Evolutionary conservation across 306 rosid species (phyloP).

Genomic region (Lathyrus aphaca): DNA sequence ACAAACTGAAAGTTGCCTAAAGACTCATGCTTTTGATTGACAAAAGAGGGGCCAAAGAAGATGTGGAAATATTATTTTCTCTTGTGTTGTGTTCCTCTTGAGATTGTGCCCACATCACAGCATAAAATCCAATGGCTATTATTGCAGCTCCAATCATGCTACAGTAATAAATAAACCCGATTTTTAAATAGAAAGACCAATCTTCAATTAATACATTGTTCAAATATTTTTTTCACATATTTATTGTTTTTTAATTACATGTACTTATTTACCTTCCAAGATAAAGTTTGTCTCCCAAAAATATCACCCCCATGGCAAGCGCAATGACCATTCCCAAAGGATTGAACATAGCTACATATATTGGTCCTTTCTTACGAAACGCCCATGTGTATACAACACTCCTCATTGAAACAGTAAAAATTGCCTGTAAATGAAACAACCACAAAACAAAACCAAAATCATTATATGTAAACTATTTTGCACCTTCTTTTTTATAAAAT

Average conservation of each 20-base stretch:
- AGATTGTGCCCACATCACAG: constrained; percentile 54
- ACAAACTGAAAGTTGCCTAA: too few relatives aligned
- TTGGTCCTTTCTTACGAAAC: constrained; percentile 52
- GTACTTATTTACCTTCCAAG: constrained; percentile 49
- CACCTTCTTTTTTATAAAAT: background rate
- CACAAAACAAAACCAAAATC: background rate
- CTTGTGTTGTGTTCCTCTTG: constrained; percentile 40
- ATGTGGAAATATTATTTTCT: constrained; percentile 9
- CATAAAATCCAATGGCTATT: constrained; percentile 56
- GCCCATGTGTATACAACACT: constrained; percentile 43
- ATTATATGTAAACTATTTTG: too few relatives aligned
- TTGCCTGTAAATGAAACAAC: constrained; percentile 45
- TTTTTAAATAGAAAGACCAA: background rate
- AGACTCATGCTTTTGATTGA: too few relatives aligned
- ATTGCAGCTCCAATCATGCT: constrained; percentile 50
- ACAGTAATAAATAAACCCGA: background rate
- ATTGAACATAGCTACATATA: constrained; percentile 52
- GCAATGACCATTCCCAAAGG: constrained; percentile 59
- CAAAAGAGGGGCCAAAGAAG: constrained; percentile 38
- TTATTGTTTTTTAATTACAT: background rate
- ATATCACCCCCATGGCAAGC: constrained; percentile 48
- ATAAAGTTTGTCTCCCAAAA: constrained; percentile 54
- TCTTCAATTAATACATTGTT: background rate
- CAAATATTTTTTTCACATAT: background rate
- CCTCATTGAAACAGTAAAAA: constrained; percentile 37